Conservation (phyloP, 2,329 filamentous ascomycete species). For the Mycosphaerella sp. region DNA sequence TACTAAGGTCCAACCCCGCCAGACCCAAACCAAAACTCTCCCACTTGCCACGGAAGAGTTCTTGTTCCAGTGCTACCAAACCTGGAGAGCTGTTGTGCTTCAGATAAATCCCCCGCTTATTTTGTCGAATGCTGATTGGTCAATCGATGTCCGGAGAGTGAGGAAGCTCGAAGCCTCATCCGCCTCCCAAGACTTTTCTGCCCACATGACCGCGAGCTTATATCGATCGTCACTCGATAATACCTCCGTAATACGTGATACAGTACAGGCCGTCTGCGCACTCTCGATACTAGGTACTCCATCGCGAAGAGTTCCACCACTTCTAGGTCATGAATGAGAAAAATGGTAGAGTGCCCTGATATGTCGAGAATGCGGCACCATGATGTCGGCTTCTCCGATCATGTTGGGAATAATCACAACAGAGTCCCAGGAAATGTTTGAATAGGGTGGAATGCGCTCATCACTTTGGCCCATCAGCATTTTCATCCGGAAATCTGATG, state of each 20-base stretch:
- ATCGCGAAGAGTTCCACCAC: too few species aligned
- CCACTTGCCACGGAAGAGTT: not conserved
- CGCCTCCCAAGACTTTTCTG: not conserved
- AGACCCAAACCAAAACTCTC: not conserved
- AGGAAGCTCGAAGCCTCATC: not conserved
- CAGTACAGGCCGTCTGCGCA: too few species aligned
- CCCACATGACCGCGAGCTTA: not conserved
- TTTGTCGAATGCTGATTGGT: constrained; percentile 5
- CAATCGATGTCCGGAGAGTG: not conserved
- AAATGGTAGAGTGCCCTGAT: too few species aligned
- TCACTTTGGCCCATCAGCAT: not conserved
- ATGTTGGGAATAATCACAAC: too few species aligned
- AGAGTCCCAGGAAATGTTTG: too few species aligned
- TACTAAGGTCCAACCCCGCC: not conserved
- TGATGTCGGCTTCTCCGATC: too few species aligned
- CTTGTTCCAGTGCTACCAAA: constrained; percentile 4
- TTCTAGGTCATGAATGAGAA: too few species aligned
- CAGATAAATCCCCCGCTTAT: constrained; percentile 7
- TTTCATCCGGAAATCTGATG: constrained; percentile 30
- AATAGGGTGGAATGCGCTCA: too few species aligned
- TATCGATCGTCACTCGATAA: not conserved
- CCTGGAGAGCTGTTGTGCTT: not conserved
- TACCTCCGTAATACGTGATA: not conserved
- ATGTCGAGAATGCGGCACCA: too few species aligned
- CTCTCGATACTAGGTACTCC: too few species aligned